Percentiles rank a stretch among this genome's conserved stretches.
These are phyloP conservation scores for Monascus purpureus DNA, from an alignment of 495 filamentous ascomycete species.

Conservation along the genomic window DNA sequence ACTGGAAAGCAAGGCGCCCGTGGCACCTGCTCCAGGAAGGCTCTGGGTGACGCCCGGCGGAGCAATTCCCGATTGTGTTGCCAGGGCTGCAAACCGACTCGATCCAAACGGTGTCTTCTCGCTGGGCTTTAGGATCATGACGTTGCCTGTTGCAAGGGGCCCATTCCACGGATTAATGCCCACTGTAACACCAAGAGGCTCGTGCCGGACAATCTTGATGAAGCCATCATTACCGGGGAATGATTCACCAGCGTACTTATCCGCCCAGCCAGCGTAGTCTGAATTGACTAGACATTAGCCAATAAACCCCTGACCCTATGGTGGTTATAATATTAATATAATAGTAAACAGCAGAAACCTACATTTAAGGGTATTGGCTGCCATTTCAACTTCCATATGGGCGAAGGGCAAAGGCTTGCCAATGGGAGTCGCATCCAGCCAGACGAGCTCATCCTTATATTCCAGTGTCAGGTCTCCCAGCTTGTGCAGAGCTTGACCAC, in stretches of 20 bases:
- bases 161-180: background rate
- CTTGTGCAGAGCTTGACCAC: background rate
- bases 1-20: slow-evolving; percentile 1
- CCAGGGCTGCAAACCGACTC: background rate
- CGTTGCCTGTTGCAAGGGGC: background rate
- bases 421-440: background rate
- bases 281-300: no score
- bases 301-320: no score
- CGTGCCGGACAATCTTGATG: background rate
- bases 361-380: background rate
- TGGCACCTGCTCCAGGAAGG: background rate
- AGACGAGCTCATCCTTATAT: background rate
- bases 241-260: no score
- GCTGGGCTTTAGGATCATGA: background rate
- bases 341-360: background rate
- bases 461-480: background rate
- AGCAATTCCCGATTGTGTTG: background rate
- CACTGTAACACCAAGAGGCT: background rate
- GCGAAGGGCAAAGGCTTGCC: no score
- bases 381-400: no score
- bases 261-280: no score
- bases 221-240: background rate
- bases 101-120: background rate
- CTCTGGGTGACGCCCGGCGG: background rate
- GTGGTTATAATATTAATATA: background rate